phyloP scores from a whole-genome alignment of 2,329 filamentous ascomycete species.

The Curvularia eragrostidis region DNA sequence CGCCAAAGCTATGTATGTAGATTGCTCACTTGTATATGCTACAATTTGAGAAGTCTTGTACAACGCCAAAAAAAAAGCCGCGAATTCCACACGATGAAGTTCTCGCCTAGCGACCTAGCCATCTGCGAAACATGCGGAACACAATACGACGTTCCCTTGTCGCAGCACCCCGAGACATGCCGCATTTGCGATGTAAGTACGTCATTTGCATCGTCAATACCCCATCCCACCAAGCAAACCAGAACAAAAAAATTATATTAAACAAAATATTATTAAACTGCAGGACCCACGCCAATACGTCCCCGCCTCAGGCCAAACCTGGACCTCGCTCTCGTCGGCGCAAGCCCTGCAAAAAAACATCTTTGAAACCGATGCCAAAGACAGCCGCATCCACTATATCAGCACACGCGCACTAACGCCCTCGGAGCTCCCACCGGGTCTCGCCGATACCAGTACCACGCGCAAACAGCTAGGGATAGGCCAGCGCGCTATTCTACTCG shows the following conservation, averaged over 20 bases:
- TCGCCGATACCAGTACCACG: conserved; percentile 48
- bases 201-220: too few species aligned
- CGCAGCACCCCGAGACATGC: conserved; percentile 61
- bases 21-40: too few species aligned
- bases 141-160: conserved; percentile 66
- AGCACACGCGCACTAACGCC: conserved; percentile 46
- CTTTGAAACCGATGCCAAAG: conserved; percentile 57
- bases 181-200: conserved; percentile 79
- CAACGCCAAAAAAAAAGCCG: background rate
- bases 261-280: conserved; percentile 12
- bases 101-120: conserved; percentile 53
- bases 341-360: conserved; percentile 59
- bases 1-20: too few species aligned
- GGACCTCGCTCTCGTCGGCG: conserved; percentile 65
- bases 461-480: conserved; percentile 71
- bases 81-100: conserved; percentile 29
- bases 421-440: conserved; percentile 28
- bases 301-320: conserved; percentile 68
- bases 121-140: conserved; percentile 75
- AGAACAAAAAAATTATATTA: too few species aligned
- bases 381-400: conserved; percentile 56
- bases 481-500: conserved; percentile 73
- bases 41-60: too few species aligned
- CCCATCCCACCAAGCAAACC: background rate
- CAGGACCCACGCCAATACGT: conserved; percentile 72